Evolutionary conservation across 305 asterid genomes (phyloP).

Genomic region (Fraxinus paxiana): DNA sequence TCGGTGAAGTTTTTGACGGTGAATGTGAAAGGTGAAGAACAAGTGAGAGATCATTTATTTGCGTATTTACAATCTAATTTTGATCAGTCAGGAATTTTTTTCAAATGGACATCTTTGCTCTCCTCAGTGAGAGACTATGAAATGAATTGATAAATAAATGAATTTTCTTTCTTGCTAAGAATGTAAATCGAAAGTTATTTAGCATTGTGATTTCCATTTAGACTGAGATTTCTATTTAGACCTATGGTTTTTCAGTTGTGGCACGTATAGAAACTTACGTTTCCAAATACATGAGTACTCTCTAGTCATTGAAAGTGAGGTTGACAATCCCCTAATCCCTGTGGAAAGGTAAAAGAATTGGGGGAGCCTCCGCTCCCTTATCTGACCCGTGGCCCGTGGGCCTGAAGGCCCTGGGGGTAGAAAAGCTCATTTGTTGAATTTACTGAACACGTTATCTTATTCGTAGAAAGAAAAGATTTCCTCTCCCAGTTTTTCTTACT

Average conservation of each 20-base stretch:
- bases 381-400: not conserved
- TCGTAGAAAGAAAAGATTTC: not conserved
- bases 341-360: not conserved
- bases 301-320: not conserved
- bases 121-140: conserved; percentile 12
- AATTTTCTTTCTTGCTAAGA: not conserved
- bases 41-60: conserved; percentile 38
- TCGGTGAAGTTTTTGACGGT: conserved; percentile 28
- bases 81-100: not conserved
- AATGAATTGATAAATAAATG: not conserved
- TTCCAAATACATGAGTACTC: not conserved
- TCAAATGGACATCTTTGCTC: not conserved
- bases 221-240: not conserved
- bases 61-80: conserved; percentile 21
- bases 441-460: not conserved
- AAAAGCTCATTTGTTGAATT: not conserved
- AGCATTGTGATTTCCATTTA: not conserved
- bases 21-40: conserved; percentile 61
- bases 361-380: not conserved
- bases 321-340: not conserved
- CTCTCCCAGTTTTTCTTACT: not conserved
- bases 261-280: not conserved
- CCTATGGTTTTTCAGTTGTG: conserved; percentile 14
- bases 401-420: not conserved
- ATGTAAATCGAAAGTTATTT: not conserved